Evolutionary conservation across 1,139 yeast genomes (phyloP).

Genomic region (Petasospora rhodanensis): DNA sequence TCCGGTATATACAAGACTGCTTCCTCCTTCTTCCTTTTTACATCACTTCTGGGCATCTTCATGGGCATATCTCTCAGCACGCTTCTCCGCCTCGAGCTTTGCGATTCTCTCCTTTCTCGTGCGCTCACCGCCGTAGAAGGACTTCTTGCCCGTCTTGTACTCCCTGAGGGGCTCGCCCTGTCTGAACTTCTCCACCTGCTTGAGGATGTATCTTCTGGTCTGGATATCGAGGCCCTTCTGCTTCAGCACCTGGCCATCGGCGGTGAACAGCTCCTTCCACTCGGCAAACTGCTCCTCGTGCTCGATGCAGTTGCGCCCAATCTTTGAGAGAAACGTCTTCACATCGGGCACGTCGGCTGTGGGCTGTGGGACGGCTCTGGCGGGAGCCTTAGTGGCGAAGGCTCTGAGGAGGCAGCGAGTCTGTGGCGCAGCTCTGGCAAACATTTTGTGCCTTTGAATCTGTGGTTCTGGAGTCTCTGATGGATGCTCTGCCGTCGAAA

Average conservation of each 20-base stretch:
- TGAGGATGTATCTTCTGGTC: slow-evolving; percentile 60
- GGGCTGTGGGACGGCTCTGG: slow-evolving; percentile 38
- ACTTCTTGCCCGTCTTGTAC: slow-evolving; percentile 63
- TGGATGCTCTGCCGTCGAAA: too few species aligned
- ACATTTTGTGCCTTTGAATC: slow-evolving; percentile 3
- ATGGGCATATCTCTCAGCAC: slow-evolving; percentile 33
- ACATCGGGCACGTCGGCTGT: slow-evolving; percentile 63
- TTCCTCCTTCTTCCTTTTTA: slow-evolving; percentile 1
- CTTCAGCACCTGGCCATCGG: slow-evolving; percentile 57
- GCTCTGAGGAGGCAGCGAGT: too few species aligned
- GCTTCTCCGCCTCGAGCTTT: slow-evolving; percentile 58
- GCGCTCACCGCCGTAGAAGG: slow-evolving; percentile 81
- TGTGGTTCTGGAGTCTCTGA: too few species aligned
- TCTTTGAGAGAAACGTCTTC: slow-evolving; percentile 59
- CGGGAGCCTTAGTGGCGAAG: too few species aligned
- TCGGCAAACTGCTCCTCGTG: slow-evolving; percentile 67
- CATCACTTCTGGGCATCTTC: slow-evolving; percentile 20
- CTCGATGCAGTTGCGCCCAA: slow-evolving; percentile 73
- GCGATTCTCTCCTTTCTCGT: slow-evolving; percentile 68
- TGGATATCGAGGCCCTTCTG: slow-evolving; percentile 75
- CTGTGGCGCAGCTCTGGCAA: slow-evolving; percentile 10
- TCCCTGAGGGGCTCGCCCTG: slow-evolving; percentile 57
- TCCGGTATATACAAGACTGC: too few species aligned
- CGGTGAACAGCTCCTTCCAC: slow-evolving; percentile 63
- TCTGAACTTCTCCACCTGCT: slow-evolving; percentile 42